Evolutionary conservation across 2,329 filamentous ascomycete genomes (phyloP), one percentile per base, ranked within the genome.

Genomic region (Penicillium brevicompactum): DNA sequence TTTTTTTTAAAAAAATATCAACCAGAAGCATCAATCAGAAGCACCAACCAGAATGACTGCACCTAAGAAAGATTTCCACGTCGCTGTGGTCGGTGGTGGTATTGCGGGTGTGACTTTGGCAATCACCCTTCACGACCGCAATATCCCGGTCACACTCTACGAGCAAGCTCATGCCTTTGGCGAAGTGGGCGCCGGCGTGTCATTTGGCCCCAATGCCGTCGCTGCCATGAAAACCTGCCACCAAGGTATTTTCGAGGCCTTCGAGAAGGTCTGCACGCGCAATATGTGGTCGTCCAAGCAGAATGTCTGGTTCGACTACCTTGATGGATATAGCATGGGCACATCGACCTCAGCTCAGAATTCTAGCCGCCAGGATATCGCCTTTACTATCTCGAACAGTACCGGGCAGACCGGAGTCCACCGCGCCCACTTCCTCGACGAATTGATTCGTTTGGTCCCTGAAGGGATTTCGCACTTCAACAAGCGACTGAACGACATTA

Each of bases 81-180:
- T 77, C 22, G 74, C 71, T 50, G 66, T 77, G 31, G 66, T 76
- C 16, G 74, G 75, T 22, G 75, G 74, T 22, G 75, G 75, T 51
- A 73, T 77, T 21, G 72, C 71, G 30, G 75, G 75, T 14, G 67
- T 77, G 21, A 70, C 67, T 52, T 61, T 68, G 14, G 69, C 73
- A 13, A 68, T 76, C 13, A 66, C 71, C n/a, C 67, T 76, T 6
- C 67, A 72, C 45, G 66, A 75, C 47, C 70, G 74, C 55, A 37
- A 50, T 22, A 30, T 66, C 7, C 50, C 49, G 14, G 59, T 64
- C 13, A 53, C 60, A 30, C 55, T 64, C 30, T 66, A 66, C 49
- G 63, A 66, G 48, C 58, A 62, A 46, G 62, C 63, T 14, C 51
- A 51, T 9, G 48, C 57, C 30, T 64, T 61, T 38, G 58, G 57